phyloP scores from a whole-genome alignment of 2,329 filamentous ascomycete genomes.

The Diaporthe batatas region DNA sequence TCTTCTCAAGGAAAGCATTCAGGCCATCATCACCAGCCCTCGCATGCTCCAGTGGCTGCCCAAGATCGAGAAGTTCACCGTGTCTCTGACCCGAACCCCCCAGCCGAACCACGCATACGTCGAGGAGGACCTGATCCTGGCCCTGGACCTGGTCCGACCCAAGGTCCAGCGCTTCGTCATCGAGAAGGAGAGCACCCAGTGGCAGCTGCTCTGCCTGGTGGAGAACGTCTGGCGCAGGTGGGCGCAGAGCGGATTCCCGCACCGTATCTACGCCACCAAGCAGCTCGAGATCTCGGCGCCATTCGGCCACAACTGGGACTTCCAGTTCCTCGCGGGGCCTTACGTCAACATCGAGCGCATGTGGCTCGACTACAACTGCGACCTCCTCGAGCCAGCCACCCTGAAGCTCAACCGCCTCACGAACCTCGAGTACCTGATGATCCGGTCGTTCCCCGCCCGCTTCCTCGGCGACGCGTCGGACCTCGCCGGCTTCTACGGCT shows the following conservation, averaged over 20 bases:
- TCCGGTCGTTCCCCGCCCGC: slow-evolving; percentile 8
- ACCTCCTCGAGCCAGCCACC: slow-evolving; percentile 14
- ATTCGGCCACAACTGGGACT: slow-evolving; percentile 36
- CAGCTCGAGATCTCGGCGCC: slow-evolving; percentile 37
- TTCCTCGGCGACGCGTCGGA: not conserved
- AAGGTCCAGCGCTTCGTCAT: slow-evolving; percentile 38
- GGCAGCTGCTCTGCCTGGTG: slow-evolving; percentile 25
- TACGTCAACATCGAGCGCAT: slow-evolving; percentile 37
- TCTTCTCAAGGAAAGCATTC: slow-evolving; percentile 28
- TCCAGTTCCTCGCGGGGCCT: slow-evolving; percentile 36
- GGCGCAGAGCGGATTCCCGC: slow-evolving; percentile 9
- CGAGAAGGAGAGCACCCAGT: slow-evolving; percentile 23
- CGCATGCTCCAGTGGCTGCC: slow-evolving; percentile 1
- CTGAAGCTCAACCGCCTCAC: slow-evolving; percentile 24
- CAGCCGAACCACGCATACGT: slow-evolving; percentile 23
- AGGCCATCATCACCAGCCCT: not conserved
- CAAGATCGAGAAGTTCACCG: slow-evolving; percentile 34
- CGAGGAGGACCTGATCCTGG: slow-evolving; percentile 35
- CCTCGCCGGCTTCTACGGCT: slow-evolving; percentile 7
- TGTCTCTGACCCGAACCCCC: slow-evolving; percentile 35
- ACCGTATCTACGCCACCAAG: slow-evolving; percentile 33
- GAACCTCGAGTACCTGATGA: slow-evolving; percentile 38
- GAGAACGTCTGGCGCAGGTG: slow-evolving; percentile 21
- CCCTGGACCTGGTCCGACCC: slow-evolving; percentile 23
- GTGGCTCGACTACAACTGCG: slow-evolving; percentile 39